Evolutionary conservation across 1,139 yeast genomes (phyloP).

Genomic region (Candida anutae): DNA sequence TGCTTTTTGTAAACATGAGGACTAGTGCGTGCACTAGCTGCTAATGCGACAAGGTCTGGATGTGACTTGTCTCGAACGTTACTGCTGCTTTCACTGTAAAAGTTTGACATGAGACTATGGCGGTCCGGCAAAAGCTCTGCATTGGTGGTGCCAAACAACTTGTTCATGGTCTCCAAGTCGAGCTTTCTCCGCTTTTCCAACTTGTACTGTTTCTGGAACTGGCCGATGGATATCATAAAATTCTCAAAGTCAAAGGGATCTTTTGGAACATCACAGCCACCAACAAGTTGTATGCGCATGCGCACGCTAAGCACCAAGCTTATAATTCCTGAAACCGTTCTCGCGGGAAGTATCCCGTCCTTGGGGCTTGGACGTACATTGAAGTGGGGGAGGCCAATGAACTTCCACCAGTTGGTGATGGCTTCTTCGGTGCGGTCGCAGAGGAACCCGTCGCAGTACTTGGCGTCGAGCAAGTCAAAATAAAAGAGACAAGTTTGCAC

Average conservation of each 20-base stretch:
- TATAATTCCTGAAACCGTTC: slow-evolving; percentile 49
- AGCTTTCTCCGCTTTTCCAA: slow-evolving; percentile 50
- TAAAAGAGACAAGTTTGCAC: slow-evolving; percentile 73
- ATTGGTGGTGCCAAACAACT: slow-evolving; percentile 52
- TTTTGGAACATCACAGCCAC: slow-evolving; percentile 74
- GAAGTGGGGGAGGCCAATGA: slow-evolving; percentile 60
- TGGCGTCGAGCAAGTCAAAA: slow-evolving; percentile 63
- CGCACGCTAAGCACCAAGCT: slow-evolving; percentile 44
- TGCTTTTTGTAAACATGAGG: slow-evolving; percentile 11
- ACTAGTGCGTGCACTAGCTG: slow-evolving; percentile 3
- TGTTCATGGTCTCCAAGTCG: slow-evolving; percentile 56
- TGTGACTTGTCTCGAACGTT: slow-evolving; percentile 2
- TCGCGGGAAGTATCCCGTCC: slow-evolving; percentile 53
- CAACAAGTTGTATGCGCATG: slow-evolving; percentile 55
- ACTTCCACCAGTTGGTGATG: slow-evolving; percentile 73
- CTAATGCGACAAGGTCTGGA: slow-evolving; percentile 1
- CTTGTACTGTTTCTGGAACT: slow-evolving; percentile 65
- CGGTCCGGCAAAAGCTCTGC: slow-evolving; percentile 30
- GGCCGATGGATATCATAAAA: slow-evolving; percentile 52
- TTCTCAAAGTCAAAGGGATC: slow-evolving; percentile 78
- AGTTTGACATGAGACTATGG: slow-evolving; percentile 3
- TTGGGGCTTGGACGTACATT: slow-evolving; percentile 36
- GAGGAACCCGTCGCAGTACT: slow-evolving; percentile 73
- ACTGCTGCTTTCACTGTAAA: not conserved
- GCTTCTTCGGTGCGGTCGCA: slow-evolving; percentile 75